Percentiles rank a stretch among this genome's conserved stretches.
These are phyloP conservation scores for Monosporascus sp. DNA, from an alignment of 2,329 filamentous ascomycete species.

Conservation along the genomic window DNA sequence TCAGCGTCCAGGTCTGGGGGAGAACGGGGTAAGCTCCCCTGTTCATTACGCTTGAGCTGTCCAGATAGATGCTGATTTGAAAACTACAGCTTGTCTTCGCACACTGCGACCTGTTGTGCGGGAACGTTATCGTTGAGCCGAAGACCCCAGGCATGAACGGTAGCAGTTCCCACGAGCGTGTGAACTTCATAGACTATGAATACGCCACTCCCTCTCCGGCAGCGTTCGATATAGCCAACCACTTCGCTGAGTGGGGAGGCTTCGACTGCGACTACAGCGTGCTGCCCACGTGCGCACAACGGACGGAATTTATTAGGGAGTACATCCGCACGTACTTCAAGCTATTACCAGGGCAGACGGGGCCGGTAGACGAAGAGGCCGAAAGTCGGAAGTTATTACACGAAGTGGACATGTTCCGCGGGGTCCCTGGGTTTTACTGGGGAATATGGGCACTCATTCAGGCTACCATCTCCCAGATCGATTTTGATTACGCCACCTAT, in stretches of 20 bases:
- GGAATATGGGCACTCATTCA: constrained; percentile 96
- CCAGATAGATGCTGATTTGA: not conserved
- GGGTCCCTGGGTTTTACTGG: constrained; percentile 85
- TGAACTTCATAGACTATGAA: constrained; percentile 96
- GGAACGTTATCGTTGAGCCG: constrained; percentile 86
- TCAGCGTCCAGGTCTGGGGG: constrained; percentile 69
- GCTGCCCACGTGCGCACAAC: constrained; percentile 71
- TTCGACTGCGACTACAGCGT: constrained; percentile 89
- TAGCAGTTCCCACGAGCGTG: constrained; percentile 38
- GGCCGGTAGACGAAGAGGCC: constrained; percentile 44
- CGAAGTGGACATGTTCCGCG: constrained; percentile 83
- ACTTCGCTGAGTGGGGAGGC: constrained; percentile 97
- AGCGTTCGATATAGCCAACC: constrained; percentile 94
- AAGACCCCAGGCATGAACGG: constrained; percentile 24
- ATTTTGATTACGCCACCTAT: constrained; percentile 93
- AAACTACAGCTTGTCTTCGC: constrained; percentile 73
- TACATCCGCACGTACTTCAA: constrained; percentile 74
- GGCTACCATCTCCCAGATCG: constrained; percentile 87
- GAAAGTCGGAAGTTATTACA: constrained; percentile 65
- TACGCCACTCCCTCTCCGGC: constrained; percentile 92
- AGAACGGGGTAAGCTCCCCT: constrained; percentile 58
- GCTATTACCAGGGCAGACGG: constrained; percentile 34
- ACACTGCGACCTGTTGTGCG: constrained; percentile 92
- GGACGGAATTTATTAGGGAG: constrained; percentile 74
- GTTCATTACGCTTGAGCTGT: not conserved